Evolutionary conservation across 305 asterid genomes (phyloP).

Genomic region (Euphrasia arctica): DNA sequence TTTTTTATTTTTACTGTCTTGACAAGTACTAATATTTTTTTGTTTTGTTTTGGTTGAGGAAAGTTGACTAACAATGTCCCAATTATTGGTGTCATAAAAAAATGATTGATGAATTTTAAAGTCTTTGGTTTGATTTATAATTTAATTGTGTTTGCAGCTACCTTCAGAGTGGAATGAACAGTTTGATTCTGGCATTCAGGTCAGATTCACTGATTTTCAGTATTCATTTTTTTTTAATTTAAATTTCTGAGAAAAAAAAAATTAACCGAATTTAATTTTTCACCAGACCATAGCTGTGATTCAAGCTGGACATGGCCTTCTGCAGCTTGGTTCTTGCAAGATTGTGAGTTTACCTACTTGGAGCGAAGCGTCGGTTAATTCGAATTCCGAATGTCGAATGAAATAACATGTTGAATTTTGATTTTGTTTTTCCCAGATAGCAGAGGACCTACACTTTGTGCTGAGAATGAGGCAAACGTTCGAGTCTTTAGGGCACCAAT

Average conservation of each 20-base stretch:
- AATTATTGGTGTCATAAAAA: slow-evolving; percentile 35
- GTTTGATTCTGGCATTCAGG: slow-evolving; percentile 99
- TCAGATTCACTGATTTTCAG: slow-evolving; percentile 22
- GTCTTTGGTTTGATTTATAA: slow-evolving; percentile 24
- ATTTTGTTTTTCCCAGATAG: slow-evolving; percentile 45
- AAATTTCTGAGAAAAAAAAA: neutral
- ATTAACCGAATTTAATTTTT: neutral
- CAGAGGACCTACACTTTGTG: slow-evolving; percentile 98
- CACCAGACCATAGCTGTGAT: slow-evolving; percentile 94
- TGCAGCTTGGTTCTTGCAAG: slow-evolving; percentile 98
- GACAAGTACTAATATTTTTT: too few relatives aligned
- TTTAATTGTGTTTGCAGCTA: slow-evolving; percentile 79
- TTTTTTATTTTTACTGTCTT: slow-evolving; percentile 20
- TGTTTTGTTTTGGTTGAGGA: slow-evolving; percentile 18
- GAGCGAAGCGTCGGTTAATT: neutral
- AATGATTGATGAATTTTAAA: slow-evolving; percentile 35
- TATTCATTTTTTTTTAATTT: neutral
- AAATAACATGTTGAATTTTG: neutral
- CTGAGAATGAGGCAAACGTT: slow-evolving; percentile 95
- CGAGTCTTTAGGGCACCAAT: slow-evolving; percentile 90
- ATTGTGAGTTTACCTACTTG: slow-evolving; percentile 55
- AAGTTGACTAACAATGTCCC: slow-evolving; percentile 37
- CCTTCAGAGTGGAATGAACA: slow-evolving; percentile 98
- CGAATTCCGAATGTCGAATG: too few relatives aligned
- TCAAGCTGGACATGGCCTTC: slow-evolving; percentile 99